phyloP scores from a whole-genome alignment of 2,329 filamentous ascomycete species.

The Exophiala dermatitidis region DNA sequence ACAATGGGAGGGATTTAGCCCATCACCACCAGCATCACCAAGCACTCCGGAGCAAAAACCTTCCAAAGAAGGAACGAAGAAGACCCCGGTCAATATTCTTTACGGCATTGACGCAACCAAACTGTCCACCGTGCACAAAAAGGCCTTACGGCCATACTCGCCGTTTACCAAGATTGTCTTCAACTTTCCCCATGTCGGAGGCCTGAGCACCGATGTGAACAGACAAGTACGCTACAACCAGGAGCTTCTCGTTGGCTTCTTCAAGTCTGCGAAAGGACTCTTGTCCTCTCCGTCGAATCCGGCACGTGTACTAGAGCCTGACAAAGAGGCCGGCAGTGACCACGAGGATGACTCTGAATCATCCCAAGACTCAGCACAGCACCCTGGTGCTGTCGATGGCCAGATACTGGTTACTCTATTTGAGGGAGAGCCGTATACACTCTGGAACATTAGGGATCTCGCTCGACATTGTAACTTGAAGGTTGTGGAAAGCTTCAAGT shows the following conservation, averaged over 20 bases:
- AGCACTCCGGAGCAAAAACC: neutral
- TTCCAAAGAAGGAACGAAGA: conserved; percentile 4
- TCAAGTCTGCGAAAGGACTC: conserved; percentile 39
- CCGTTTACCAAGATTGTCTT: conserved; percentile 76
- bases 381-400: conserved; percentile 31
- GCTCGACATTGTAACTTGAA: conserved; percentile 58
- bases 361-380: conserved; percentile 1
- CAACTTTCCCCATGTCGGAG: conserved; percentile 96
- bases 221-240: conserved; percentile 90
- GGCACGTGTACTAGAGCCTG: neutral
- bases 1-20: conserved; percentile 25
- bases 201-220: conserved; percentile 86
- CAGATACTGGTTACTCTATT: conserved; percentile 79
- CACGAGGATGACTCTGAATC: conserved; percentile 15
- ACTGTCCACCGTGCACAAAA: conserved; percentile 30
- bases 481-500: conserved; percentile 43
- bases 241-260: conserved; percentile 45
- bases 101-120: conserved; percentile 41
- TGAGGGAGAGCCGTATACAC: conserved; percentile 85
- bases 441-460: conserved; percentile 90
- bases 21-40: conserved; percentile 4
- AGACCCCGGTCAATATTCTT: conserved; percentile 30
- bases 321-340: conserved; percentile 22
- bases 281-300: conserved; percentile 20
- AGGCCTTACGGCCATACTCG: conserved; percentile 27